Conservation (phyloP, 106 monocot species). For the Dendrobium huoshanense region DNA sequence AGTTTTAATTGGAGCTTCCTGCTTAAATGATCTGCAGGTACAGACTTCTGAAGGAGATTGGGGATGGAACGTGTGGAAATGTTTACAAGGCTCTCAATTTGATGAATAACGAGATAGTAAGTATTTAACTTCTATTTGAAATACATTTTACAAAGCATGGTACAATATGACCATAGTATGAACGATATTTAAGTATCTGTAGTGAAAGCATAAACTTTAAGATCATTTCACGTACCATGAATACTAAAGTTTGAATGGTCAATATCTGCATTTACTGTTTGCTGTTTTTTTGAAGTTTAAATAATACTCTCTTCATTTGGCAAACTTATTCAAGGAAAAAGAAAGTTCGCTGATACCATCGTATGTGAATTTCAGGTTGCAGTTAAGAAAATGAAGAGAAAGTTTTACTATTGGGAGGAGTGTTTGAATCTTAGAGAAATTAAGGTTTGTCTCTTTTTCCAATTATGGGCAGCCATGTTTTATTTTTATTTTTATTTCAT, state of each 20-base stretch:
- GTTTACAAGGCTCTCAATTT: slow-evolving; percentile 69
- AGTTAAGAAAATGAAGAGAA: slow-evolving; percentile 87
- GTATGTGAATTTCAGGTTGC: slow-evolving; percentile 56
- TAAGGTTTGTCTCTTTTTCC: slow-evolving; percentile 33
- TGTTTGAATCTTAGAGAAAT: slow-evolving; percentile 75
- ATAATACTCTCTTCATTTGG: slow-evolving; percentile 2
- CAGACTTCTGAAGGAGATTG: slow-evolving; percentile 59
- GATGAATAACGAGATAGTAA: slow-evolving; percentile 66
- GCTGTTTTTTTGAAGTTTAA: background rate
- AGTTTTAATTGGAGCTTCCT: slow-evolving; percentile 8
- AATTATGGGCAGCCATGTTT: background rate
- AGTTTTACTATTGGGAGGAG: slow-evolving; percentile 69
- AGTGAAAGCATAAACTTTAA: background rate
- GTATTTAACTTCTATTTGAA: slow-evolving; percentile 5
- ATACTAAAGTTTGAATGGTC: background rate
- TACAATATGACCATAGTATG: background rate
- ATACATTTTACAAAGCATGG: background rate
- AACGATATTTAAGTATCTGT: background rate
- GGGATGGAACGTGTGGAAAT: slow-evolving; percentile 87
- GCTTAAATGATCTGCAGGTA: slow-evolving; percentile 43
- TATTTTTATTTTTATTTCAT: background rate
- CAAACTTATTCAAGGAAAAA: background rate
- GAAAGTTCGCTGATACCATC: background rate
- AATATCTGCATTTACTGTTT: background rate
- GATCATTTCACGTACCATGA: background rate